phyloP scores from a whole-genome alignment of 805 yeast species.

The Candida sanyiensis region DNA sequence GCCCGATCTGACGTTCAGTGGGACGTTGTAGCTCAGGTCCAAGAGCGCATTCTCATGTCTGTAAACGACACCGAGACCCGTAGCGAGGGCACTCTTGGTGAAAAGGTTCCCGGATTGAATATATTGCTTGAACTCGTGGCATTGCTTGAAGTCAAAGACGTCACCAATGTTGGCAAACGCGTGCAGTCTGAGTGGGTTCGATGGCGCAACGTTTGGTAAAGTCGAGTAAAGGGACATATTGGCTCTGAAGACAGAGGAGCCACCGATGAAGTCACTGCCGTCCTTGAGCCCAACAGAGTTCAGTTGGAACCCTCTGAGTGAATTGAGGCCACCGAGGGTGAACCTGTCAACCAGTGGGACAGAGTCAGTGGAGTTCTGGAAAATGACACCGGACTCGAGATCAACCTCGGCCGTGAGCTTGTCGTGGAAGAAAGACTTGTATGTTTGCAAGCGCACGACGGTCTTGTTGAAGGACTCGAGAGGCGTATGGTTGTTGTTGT shows the following conservation, averaged over 20 bases:
- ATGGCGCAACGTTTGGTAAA: constrained; percentile 42
- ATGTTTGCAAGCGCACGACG: constrained; percentile 19
- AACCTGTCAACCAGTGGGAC: constrained; percentile 68
- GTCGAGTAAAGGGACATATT: constrained; percentile 47
- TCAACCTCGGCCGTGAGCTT: constrained; percentile 43
- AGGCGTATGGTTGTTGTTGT: constrained; percentile 27
- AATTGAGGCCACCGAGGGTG: constrained; percentile 62
- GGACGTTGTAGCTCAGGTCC: constrained; percentile 51
- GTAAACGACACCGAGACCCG: constrained; percentile 50
- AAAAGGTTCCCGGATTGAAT: constrained; percentile 20
- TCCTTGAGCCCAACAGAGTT: constrained; percentile 52
- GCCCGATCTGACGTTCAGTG: constrained; percentile 39
- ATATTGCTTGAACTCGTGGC: constrained; percentile 17
- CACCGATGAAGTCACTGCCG: constrained; percentile 49
- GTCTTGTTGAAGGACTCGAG: constrained; percentile 22
- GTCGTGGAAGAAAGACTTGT: constrained; percentile 38
- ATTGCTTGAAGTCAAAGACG: constrained; percentile 25
- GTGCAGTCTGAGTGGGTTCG: constrained; percentile 54
- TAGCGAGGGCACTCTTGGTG: constrained; percentile 36
- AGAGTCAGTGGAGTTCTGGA: constrained; percentile 26
- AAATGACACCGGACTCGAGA: constrained; percentile 47
- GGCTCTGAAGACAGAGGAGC: constrained; percentile 43
- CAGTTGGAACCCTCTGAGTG: constrained; percentile 58
- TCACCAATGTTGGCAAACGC: constrained; percentile 57
- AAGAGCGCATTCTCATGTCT: constrained; percentile 47